Base-by-base conservation (phyloP, 139 green algal species). In the Nannochloris sp. region DNA sequence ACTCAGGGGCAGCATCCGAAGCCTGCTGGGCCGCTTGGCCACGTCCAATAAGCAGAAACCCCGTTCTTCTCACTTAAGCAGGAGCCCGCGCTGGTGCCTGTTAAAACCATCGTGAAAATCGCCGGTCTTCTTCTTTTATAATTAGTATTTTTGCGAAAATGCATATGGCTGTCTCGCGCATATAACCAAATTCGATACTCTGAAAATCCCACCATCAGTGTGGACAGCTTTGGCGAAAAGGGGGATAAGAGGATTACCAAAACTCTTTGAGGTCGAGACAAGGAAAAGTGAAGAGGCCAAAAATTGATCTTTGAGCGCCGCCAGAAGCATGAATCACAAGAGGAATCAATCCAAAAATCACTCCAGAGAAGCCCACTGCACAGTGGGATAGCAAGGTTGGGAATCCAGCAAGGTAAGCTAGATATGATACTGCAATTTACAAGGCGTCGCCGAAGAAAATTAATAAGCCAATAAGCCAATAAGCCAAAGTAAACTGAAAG, bases 301-400 rank as follows among this genome's bases (percentile, higher is more conserved):
- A 38, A 60, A 27, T 74, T 55, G 24, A 79, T 38, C 38, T 27
- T 51, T 51, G 42, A 51, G 42, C 42, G 19, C 42, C 42, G 42
- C 42, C 42, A 51, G 42, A 51, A 19, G 42, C 42, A 27, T 19
- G 42, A 10, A 71, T 29, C 10, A 42, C 13, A 29, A 13, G 35
- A 13, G 79, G 79, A 6, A 94, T 77, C 10, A 91, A 68, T 0
- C 67, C 81, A 64, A 94, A 92, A 13, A 94, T 71, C 6, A 91
- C 61, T 12, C 87, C 87, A 1, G 69, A 84, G 19, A 93, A 78
- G 23, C 87, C 87, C 12, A 90, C 60, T 0, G 75, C 68, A 64
- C 87, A 93, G 48, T 10, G n/a, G 33, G 44, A 33, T 30, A 32
- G 47, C 15, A 29, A 19, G 8, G 27, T 35, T 5, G 9, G 13